Base-by-base conservation (phyloP, 805 yeast species). In the Yamadazyma sp. region DNA sequence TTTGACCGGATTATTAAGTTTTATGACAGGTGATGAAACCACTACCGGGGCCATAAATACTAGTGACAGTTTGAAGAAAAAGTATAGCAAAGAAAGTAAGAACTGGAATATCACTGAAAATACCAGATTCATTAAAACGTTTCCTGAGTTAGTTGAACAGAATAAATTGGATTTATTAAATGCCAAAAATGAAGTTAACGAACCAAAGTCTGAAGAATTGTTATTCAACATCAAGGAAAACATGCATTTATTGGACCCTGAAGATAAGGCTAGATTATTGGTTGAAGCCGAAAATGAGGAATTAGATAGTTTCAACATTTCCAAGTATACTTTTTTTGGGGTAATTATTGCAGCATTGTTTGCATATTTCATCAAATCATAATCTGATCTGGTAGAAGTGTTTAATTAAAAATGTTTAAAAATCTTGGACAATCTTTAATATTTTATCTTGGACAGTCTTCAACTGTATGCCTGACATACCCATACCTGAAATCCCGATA, bases 11-110 rank as follows among this genome's bases (percentile, higher is more conserved):
- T 65, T 89, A 23, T 65, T 89, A 45, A 86, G 95, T 55, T 89
- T 89, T 52, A 89, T 89, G 98, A 86, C 95, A 1, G 82, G 93
- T 7, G 76, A 76, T 40, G 97, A 89, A 47, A 63, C 74, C 17
- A 86, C 96, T 2, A 82, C 96, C 0, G 97, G 97, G 0, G 79
- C 91, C 7, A 77, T 88, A 9, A 65, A 60, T 7, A 77, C 95
- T 1, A 71, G 82, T 8, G 83, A 75, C 12, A 64, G 60, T 12
- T 73, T 73, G 17, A 82, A 80, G 65, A 62, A 61, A 21, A 62
- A 62, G 30, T 65, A 75, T 39, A 94, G 95, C 3, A 57, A 49
- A 19, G 73, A 70, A 27, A 78, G 89, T 35, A 70, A 71, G 45
- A 64, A 63, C 17, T 88, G 80, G 73, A 81, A 82, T 53, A 62